Conservation (phyloP, 129 eudicot genomes). For the Ambrosia trifida region DNA sequence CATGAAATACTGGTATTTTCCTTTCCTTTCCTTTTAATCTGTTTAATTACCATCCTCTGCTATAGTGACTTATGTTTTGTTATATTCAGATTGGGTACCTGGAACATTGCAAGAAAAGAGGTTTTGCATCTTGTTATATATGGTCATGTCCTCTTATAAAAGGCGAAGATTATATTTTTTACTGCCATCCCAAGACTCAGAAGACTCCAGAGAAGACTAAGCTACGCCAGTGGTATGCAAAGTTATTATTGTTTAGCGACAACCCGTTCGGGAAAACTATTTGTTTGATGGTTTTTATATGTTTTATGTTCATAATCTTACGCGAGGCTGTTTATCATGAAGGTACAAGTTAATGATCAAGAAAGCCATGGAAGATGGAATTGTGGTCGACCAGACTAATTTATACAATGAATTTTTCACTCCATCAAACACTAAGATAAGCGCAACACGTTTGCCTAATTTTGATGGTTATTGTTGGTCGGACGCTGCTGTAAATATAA, state of each 20-base stretch:
- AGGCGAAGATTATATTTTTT: constrained; percentile 74
- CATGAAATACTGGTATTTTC: constrained; percentile 72
- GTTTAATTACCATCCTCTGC: background rate
- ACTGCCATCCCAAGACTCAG: constrained; percentile 79
- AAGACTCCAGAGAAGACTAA: constrained; percentile 61
- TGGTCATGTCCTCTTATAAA: constrained; percentile 85
- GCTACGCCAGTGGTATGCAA: constrained; percentile 61
- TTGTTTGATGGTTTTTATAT: background rate
- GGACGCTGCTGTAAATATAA: constrained; percentile 46
- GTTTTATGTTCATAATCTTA: background rate
- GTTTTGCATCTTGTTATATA: constrained; percentile 72
- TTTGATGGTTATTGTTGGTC: constrained; percentile 84
- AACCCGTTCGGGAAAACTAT: background rate
- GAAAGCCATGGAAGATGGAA: constrained; percentile 52
- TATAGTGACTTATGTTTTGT: background rate
- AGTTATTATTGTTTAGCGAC: background rate
- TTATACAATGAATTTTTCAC: constrained; percentile 59
- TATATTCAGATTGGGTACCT: constrained; percentile 79
- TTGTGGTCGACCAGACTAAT: constrained; percentile 58
- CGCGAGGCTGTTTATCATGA: constrained; percentile 3
- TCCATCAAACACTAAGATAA: constrained; percentile 50
- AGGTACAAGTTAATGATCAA: constrained; percentile 75
- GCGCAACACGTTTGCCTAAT: constrained; percentile 75
- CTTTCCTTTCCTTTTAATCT: background rate
- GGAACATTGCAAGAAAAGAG: constrained; percentile 79